These are phyloP conservation scores for Colletotrichum spaethianum DNA, from an alignment of 2,329 filamentous ascomycete genomes.

Conservation along the genomic window DNA sequence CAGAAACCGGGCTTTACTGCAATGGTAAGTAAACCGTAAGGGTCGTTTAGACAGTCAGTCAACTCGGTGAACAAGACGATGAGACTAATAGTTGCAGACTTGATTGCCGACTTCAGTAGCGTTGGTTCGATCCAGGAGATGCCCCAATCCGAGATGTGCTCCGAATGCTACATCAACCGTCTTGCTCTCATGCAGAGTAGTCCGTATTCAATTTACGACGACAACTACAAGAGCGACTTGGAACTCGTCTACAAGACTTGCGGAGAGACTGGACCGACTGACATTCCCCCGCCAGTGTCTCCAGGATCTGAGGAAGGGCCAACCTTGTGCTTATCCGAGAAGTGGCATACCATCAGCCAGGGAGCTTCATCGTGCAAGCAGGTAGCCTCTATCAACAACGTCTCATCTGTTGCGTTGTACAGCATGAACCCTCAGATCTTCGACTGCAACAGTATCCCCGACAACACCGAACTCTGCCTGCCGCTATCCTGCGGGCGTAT, in stretches of 20 bases:
- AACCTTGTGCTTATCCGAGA: not conserved
- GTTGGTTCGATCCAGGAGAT: constrained; percentile 29
- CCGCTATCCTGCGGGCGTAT: not conserved
- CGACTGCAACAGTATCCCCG: not conserved
- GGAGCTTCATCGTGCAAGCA: constrained; percentile 14
- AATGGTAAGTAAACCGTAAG: too few species aligned
- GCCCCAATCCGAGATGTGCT: constrained; percentile 45
- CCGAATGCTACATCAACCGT: constrained; percentile 42
- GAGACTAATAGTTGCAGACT: not conserved
- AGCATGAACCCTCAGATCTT: not conserved
- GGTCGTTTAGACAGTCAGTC: not conserved
- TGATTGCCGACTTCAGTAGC: not conserved
- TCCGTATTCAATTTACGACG: constrained; percentile 44
- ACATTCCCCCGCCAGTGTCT: not conserved
- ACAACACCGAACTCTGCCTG: not conserved
- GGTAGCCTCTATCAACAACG: not conserved
- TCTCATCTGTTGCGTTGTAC: not conserved
- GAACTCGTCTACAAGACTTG: not conserved
- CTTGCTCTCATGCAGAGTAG: constrained; percentile 46
- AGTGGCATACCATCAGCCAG: constrained; percentile 9
- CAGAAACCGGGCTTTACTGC: too few species aligned
- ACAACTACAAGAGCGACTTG: constrained; percentile 16
- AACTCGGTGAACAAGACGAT: not conserved
- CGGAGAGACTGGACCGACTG: not conserved
- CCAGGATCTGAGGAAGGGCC: not conserved